phyloP scores from a whole-genome alignment of 2,329 filamentous ascomycete species.

The Botrytis galanthina region DNA sequence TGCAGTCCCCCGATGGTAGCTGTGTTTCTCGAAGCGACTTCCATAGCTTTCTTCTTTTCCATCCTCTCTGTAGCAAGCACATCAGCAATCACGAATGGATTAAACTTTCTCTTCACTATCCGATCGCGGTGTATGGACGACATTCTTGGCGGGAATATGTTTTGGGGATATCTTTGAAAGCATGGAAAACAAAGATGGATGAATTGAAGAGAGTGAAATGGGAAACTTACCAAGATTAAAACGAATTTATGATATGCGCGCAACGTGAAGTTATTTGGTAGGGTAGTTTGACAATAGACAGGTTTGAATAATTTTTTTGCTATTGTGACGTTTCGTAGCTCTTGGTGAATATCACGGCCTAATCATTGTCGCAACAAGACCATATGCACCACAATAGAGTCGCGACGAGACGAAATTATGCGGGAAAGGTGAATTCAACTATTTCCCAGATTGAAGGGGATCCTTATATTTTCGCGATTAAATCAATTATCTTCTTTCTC shows the following conservation, averaged over 20 bases:
- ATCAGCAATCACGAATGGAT: slow-evolving; percentile 7
- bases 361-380: slow-evolving; percentile 33
- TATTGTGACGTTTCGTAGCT: slow-evolving; percentile 21
- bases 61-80: slow-evolving; percentile 1
- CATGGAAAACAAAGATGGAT: neutral
- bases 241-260: neutral
- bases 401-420: slow-evolving; percentile 12
- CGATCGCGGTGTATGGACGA: neutral
- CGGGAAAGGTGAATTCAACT: slow-evolving; percentile 7
- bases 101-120: neutral
- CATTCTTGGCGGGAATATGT: neutral
- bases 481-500: neutral
- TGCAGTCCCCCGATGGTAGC: slow-evolving; percentile 11
- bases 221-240: neutral
- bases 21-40: neutral
- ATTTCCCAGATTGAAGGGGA: neutral
- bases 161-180: neutral
- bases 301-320: neutral
- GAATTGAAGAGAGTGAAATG: neutral
- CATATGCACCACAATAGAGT: slow-evolving; percentile 20
- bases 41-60: slow-evolving; percentile 15
- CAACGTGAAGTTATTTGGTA: neutral
- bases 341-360: slow-evolving; percentile 30
- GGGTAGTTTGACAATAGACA: slow-evolving; percentile 2
- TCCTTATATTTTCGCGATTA: neutral